Evolutionary conservation across 1,284 basidiomycete genomes (phyloP).

Genomic region (Rhizoctonia solani): DNA sequence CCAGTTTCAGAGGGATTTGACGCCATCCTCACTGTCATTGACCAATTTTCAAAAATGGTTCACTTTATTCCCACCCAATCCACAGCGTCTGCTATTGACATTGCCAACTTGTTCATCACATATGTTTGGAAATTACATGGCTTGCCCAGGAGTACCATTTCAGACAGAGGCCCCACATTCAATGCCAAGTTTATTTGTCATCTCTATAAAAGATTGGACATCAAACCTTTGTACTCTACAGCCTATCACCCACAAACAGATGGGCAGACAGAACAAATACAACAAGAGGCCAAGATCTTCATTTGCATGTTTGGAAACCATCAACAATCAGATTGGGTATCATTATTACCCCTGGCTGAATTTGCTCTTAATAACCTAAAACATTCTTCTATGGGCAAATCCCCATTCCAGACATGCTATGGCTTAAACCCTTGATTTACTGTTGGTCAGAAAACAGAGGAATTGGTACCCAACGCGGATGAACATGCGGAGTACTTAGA

Average conservation of each 20-base stretch:
- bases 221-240: conserved; percentile 1
- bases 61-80: too few relatives aligned
- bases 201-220: conserved; percentile 1
- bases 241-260: conserved; percentile 25
- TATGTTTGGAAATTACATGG: conserved; percentile 11
- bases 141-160: background rate
- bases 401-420: conserved; percentile 10
- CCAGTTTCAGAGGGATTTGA: too few relatives aligned
- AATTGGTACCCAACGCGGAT: background rate
- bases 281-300: conserved; percentile 16
- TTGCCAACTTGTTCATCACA: background rate
- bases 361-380: conserved; percentile 44
- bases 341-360: conserved; percentile 42
- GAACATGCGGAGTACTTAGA: conserved; percentile 6
- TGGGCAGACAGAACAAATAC: conserved; percentile 22
- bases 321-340: conserved; percentile 21
- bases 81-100: background rate
- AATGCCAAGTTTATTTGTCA: conserved; percentile 25
- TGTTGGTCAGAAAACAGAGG: background rate
- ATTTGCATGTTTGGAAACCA: conserved; percentile 6
- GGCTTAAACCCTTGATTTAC: conserved; percentile 19
- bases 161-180: conserved; percentile 14
- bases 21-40: too few relatives aligned
- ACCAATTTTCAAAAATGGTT: too few relatives aligned
- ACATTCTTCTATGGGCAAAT: background rate